A percentile compares a stretch with the other conserved stretches of the same genome.
Evolutionary conservation across 352 stramenopile genomes (phyloP).

Genomic region (Globisporangium viniferum): DNA sequence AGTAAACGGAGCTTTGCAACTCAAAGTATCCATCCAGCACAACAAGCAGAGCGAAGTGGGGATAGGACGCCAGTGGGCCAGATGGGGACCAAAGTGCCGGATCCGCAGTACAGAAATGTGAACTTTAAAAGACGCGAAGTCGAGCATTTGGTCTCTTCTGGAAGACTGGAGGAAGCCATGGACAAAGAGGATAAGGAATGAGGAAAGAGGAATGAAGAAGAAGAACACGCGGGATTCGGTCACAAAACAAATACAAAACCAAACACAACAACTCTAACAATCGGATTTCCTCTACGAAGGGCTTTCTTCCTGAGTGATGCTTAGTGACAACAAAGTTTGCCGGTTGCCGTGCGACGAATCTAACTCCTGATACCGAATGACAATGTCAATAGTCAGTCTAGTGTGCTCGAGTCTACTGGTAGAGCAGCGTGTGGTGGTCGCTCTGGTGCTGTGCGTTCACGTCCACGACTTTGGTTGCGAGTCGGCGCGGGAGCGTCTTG

Average conservation of each 20-base stretch:
- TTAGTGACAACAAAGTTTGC: background rate
- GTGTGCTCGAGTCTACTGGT: conserved; percentile 18
- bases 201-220: background rate
- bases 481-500: conserved; percentile 24
- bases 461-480: conserved; percentile 27
- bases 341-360: background rate
- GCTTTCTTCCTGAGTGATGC: too few relatives aligned
- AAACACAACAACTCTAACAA: background rate
- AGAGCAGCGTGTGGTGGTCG: conserved; percentile 41
- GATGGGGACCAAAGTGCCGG: background rate
- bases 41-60: background rate
- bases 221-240: background rate
- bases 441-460: conserved; percentile 15
- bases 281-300: background rate
- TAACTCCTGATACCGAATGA: background rate
- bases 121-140: background rate
- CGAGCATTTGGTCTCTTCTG: background rate
- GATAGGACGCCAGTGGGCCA: background rate
- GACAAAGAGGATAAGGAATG: background rate
- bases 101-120: background rate
- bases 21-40: background rate
- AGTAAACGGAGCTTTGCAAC: conserved; percentile 31
- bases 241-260: background rate
- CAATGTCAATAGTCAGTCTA: background rate
- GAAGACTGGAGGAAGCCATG: background rate